Evolutionary conservation across 106 monocot genomes (phyloP), one percentile per base, ranked within the genome.

Genomic region (Ottelia alismoides): DNA sequence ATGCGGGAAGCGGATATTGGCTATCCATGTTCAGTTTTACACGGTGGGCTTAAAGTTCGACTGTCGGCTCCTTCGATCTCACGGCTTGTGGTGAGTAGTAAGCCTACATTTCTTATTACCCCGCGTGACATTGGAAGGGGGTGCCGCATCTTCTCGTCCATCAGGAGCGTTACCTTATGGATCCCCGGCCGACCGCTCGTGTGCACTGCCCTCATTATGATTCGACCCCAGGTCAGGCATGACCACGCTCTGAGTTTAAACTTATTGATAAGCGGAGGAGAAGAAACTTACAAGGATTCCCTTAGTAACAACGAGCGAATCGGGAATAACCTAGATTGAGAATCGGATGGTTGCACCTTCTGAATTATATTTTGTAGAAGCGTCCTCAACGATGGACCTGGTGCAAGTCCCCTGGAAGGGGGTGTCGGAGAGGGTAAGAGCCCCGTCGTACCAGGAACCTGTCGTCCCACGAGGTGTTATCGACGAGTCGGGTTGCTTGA

Each of bases 201-300:
- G n/a, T n/a, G n/a, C n/a, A n/a, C n/a, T n/a, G n/a, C n/a, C n/a
- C n/a, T n/a, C n/a, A n/a, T n/a, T n/a, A n/a, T n/a, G n/a, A n/a
- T n/a, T n/a, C 61, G 56, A 64, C 72, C 63, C 56, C 68, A 72
- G 49, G 64, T 69, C 63, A 70, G 70, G 49, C 30, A 43, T 26
- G 60, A 45, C 48, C 30, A 59, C 64, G 30, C 59, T 49, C 59
- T 62, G 46, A 74, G 74, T 65, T 65, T 65, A 55, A 65, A 27
- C 54, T 55, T 65, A 65, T 65, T 6, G 55, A 56, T 65, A 65
- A 65, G 55, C 22, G 45, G 53, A 63, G 53, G 64, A 69, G 65
- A 75, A 75, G 53, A 70, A 75, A 69, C 53, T 75, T 65, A 75
- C 28, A 20, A 65, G 56, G 60, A 70, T 75, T 76, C 60, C 70